phyloP scores from a whole-genome alignment of 1,139 yeast species.

The Geotrichum klebahnii region DNA sequence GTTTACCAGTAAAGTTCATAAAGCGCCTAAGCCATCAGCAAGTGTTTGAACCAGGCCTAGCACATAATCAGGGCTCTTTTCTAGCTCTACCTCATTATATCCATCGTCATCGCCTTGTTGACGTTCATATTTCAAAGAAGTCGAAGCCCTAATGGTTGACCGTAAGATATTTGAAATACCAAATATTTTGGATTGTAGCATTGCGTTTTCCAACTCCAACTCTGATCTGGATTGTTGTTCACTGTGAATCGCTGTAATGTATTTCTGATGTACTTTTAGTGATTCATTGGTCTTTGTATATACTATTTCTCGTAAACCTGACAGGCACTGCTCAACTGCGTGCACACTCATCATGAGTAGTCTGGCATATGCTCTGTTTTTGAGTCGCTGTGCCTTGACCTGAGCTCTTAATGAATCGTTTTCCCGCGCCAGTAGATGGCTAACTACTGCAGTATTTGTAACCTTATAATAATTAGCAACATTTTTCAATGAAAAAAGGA shows the following conservation, averaged over 20 bases:
- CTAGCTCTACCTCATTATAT: conserved; percentile 5
- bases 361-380: conserved; percentile 26
- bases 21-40: conserved; percentile 9
- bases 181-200: conserved; percentile 28
- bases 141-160: conserved; percentile 12
- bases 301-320: conserved; percentile 28
- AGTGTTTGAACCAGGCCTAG: conserved; percentile 18
- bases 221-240: conserved; percentile 29
- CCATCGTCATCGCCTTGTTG: conserved; percentile 2
- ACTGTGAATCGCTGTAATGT: conserved; percentile 28
- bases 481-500: background rate
- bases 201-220: conserved; percentile 28
- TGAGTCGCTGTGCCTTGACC: conserved; percentile 23
- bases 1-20: background rate
- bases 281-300: conserved; percentile 29
- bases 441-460: conserved; percentile 8
- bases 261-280: conserved; percentile 29
- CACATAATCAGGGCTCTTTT: conserved; percentile 21
- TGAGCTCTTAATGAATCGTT: conserved; percentile 24
- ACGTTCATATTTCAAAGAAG: background rate
- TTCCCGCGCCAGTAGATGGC: conserved; percentile 20
- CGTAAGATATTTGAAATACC: conserved; percentile 29
- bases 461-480: background rate
- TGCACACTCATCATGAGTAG: conserved; percentile 26
- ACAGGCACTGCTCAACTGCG: conserved; percentile 29